Percentiles rank a stretch among this genome's conserved stretches.
Evolutionary conservation across 768 basidiomycete genomes (phyloP).

Genomic region (Termitomyces sp.): DNA sequence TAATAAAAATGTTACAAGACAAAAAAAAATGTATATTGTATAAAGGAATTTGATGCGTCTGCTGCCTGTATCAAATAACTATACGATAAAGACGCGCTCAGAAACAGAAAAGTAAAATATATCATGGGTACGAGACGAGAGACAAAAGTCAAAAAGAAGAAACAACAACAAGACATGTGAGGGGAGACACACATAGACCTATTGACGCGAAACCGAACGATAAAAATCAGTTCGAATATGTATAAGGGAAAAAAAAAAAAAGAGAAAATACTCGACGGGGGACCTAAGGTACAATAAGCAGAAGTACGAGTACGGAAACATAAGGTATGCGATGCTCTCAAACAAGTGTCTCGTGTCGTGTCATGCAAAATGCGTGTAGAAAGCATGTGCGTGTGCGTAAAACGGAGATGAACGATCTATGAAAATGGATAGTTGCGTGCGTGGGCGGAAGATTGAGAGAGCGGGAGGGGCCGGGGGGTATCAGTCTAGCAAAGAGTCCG

Average conservation of each 20-base stretch:
- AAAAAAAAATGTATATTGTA: background rate
- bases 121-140: conserved; percentile 10
- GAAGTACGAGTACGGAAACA: conserved; percentile 8
- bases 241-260: conserved; percentile 13
- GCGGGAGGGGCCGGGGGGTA: no score
- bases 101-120: conserved; percentile 18
- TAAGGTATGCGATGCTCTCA: conserved; percentile 15
- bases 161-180: background rate
- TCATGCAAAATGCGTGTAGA: background rate
- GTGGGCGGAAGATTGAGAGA: background rate
- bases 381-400: conserved; percentile 9
- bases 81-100: conserved; percentile 7
- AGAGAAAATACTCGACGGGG: conserved; percentile 16
- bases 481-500: conserved; percentile 11
- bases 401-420: conserved; percentile 4
- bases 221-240: background rate
- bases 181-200: background rate
- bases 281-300: conserved; percentile 29
- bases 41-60: background rate
- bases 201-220: background rate
- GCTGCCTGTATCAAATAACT: conserved; percentile 2
- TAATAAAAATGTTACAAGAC: no score
- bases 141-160: background rate
- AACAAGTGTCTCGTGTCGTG: conserved; percentile 9
- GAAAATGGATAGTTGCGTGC: background rate